phyloP scores from a whole-genome alignment of 805 yeast species.

The Cyberlindnera maritima region DNA sequence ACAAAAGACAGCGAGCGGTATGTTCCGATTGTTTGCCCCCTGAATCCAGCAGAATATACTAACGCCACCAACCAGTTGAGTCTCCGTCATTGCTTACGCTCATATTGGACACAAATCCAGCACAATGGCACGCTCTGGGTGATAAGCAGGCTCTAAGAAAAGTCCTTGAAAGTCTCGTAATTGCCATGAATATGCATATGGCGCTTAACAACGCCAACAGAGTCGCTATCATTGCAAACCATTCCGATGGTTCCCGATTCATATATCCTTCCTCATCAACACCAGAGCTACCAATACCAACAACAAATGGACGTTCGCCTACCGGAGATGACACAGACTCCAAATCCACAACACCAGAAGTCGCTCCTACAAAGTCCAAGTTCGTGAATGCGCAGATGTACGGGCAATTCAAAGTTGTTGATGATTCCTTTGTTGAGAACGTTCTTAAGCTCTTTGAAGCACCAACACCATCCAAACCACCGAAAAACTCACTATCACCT shows the following conservation, averaged over 20 bases:
- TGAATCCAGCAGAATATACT: no score
- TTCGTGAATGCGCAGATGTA: conserved; percentile 66
- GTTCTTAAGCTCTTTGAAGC: conserved; percentile 40
- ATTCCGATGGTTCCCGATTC: conserved; percentile 64
- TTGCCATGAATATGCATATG: conserved; percentile 83
- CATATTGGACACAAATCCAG: conserved; percentile 73
- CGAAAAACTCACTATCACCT: conserved; percentile 59
- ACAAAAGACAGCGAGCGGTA: conserved; percentile 33
- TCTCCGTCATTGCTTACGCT: conserved; percentile 78
- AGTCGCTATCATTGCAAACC: conserved; percentile 78
- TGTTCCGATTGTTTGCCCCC: conserved; percentile 17
- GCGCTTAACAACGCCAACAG: conserved; percentile 81
- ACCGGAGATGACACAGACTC: conserved; percentile 1
- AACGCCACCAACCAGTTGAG: conserved; percentile 43
- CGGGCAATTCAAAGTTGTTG: conserved; percentile 77
- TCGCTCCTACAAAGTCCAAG: conserved; percentile 14
- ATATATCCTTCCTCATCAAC: conserved; percentile 54
- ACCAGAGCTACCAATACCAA: background rate
- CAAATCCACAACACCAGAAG: conserved; percentile 18
- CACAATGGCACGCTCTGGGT: conserved; percentile 38
- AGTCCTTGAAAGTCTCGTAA: conserved; percentile 59
- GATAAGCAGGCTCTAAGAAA: conserved; percentile 31
- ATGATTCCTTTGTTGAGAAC: conserved; percentile 65
- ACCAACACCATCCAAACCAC: conserved; percentile 29
- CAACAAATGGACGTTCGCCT: background rate